Evolutionary conservation across 2,329 filamentous ascomycete species (phyloP).

Genomic region (Verticillium nonalfalfae): DNA sequence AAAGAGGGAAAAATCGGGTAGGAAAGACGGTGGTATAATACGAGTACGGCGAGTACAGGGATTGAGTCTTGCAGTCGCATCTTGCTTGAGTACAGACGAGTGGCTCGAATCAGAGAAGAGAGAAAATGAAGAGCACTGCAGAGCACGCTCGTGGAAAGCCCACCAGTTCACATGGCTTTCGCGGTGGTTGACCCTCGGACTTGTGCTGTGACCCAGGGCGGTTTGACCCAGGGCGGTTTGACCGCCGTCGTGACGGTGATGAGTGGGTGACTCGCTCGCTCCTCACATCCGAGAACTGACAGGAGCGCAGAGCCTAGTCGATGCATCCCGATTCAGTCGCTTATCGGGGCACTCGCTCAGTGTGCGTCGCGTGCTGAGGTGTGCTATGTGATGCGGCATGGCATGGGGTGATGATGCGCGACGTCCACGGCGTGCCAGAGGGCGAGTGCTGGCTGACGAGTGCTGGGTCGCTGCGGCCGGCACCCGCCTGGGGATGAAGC

Average conservation of each 20-base stretch:
- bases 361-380: background rate
- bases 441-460: background rate
- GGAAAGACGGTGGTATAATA: too few relatives aligned
- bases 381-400: too few relatives aligned
- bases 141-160: too few relatives aligned
- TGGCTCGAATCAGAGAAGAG: too few relatives aligned
- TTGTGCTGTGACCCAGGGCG: constrained; percentile 8
- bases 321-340: background rate
- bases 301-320: background rate
- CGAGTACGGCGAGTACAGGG: too few relatives aligned
- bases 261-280: background rate
- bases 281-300: background rate
- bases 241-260: background rate
- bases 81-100: too few relatives aligned
- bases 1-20: too few relatives aligned
- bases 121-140: too few relatives aligned
- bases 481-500: background rate
- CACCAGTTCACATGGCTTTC: background rate
- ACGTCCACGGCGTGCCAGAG: too few relatives aligned
- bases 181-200: constrained; percentile 6
- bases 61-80: too few relatives aligned
- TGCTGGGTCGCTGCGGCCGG: background rate
- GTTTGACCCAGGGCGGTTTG: constrained; percentile 12
- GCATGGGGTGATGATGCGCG: too few relatives aligned
- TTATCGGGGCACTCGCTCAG: background rate